Evolutionary conservation across 164 flowering plant species (phyloP).

Genomic region (Vitis cinerea): DNA sequence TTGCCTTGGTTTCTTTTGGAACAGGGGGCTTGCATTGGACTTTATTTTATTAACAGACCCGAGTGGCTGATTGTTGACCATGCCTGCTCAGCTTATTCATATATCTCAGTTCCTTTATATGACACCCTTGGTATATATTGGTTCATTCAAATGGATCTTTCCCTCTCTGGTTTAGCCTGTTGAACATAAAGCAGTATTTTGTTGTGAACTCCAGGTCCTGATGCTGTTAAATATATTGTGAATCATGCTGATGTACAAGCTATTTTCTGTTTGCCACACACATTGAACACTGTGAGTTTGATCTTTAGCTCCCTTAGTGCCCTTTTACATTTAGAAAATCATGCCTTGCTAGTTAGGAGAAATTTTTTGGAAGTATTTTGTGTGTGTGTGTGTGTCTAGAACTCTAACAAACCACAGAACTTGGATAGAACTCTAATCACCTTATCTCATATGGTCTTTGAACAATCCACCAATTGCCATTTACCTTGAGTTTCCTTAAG

Average conservation of each 20-base stretch:
- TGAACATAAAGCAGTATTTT: neutral
- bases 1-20: neutral
- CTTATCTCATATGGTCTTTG: too few species aligned
- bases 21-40: slow-evolving; percentile 63
- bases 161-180: neutral
- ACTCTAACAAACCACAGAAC: too few species aligned
- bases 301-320: neutral
- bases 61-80: slow-evolving; percentile 78
- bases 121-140: slow-evolving; percentile 65
- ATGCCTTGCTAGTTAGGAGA: neutral
- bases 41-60: slow-evolving; percentile 71
- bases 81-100: slow-evolving; percentile 79
- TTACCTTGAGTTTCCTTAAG: too few species aligned
- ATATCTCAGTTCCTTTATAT: slow-evolving; percentile 64
- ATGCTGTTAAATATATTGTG: slow-evolving; percentile 66
- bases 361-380: neutral
- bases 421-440: too few species aligned
- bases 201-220: slow-evolving; percentile 50
- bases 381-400: too few species aligned
- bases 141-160: neutral
- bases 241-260: slow-evolving; percentile 69
- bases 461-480: too few species aligned
- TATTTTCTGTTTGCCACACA: slow-evolving; percentile 68
- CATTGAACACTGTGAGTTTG: slow-evolving; percentile 61
- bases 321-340: neutral